phyloP scores from a whole-genome alignment of 805 yeast genomes.

The Suhomyces sp. region DNA sequence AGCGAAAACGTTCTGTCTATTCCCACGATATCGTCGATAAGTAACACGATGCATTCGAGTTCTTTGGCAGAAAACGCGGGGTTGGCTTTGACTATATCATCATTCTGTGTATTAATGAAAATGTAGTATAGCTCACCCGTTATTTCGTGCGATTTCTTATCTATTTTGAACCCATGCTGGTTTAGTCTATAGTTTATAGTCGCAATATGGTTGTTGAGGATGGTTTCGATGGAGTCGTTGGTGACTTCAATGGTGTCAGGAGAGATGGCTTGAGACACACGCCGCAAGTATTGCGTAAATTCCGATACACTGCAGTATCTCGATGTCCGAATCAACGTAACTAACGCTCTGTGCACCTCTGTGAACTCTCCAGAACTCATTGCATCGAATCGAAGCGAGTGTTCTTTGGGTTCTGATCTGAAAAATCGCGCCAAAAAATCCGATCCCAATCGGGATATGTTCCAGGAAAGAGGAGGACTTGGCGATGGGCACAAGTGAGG shows the following conservation, averaged over 20 bases:
- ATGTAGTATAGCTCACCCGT: constrained; percentile 31
- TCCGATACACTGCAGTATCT: constrained; percentile 20
- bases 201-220: constrained; percentile 20
- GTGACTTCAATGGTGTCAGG: constrained; percentile 1
- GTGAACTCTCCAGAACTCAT: not conserved
- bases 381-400: too few relatives aligned
- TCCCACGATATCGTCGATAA: constrained; percentile 47
- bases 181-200: constrained; percentile 31
- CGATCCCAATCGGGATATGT: not conserved
- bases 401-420: not conserved
- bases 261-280: constrained; percentile 8
- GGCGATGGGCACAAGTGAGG: not conserved
- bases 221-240: constrained; percentile 2
- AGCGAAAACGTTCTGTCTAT: constrained; percentile 35
- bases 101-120: constrained; percentile 40
- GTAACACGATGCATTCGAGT: constrained; percentile 40
- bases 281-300: constrained; percentile 20
- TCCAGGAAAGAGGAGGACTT: not conserved
- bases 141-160: constrained; percentile 35
- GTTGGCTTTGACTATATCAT: constrained; percentile 40
- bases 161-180: constrained; percentile 43
- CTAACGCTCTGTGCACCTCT: constrained; percentile 16
- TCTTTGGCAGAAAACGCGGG: constrained; percentile 36
- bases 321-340: constrained; percentile 31
- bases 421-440: not conserved